Evolutionary conservation across 163 green algal species (phyloP).

Genomic region (Volvox carteri): DNA sequence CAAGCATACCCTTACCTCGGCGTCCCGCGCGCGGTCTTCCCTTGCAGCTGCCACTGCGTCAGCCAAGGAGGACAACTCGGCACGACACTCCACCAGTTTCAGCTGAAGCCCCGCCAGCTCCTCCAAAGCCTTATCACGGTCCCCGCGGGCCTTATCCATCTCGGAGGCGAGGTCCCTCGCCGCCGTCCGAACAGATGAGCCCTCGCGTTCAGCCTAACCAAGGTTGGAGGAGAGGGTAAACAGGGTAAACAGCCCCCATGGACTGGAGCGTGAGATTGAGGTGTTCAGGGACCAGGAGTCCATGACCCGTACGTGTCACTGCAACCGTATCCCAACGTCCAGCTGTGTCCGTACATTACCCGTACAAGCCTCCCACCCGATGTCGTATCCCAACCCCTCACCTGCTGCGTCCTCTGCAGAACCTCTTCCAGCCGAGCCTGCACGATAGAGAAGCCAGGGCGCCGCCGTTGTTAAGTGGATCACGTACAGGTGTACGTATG

Average conservation of each 20-base stretch:
- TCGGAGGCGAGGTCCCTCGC: not conserved
- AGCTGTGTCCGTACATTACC: no score
- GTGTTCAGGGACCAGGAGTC: no score
- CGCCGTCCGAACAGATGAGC: not conserved
- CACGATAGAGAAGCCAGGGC: not conserved
- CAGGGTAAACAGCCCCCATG: no score
- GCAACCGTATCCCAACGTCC: no score
- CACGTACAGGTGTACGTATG: no score
- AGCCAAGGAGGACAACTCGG: not conserved
- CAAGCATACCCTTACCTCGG: slow-evolving; percentile 12
- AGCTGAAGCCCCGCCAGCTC: not conserved
- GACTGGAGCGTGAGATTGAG: no score
- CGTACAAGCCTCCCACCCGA: no score
- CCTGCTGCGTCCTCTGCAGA: slow-evolving; percentile 50
- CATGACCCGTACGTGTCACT: no score
- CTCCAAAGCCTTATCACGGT: not conserved
- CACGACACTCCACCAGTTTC: not conserved
- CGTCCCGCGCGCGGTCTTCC: not conserved
- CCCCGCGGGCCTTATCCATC: not conserved
- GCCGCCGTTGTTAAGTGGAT: no score
- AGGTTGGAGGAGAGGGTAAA: not conserved
- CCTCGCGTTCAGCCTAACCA: not conserved
- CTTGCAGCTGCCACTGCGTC: not conserved
- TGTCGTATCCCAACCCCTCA: no score
- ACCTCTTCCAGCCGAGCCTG: slow-evolving; percentile 40